Percentiles rank a stretch among this genome's conserved stretches.
phyloP scores from a whole-genome alignment of 257 asterid genomes.

The Solanum clarkiae region DNA sequence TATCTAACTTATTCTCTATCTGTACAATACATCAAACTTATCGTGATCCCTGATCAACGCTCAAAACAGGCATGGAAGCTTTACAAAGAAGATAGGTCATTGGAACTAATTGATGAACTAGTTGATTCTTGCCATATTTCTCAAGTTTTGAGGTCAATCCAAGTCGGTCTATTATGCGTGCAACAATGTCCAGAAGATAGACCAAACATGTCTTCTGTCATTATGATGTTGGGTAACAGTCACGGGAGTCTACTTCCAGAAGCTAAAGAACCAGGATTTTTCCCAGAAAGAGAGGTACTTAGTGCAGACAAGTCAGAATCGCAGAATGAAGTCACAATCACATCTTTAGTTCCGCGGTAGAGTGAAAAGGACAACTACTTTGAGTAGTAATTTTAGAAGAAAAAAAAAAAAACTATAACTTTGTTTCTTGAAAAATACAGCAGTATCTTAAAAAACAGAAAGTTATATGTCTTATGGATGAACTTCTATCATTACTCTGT shows the following conservation, averaged over 20 bases:
- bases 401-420: not conserved
- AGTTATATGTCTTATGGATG: not conserved
- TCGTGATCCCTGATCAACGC: not conserved
- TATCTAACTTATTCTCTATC: not conserved
- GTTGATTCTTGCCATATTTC: not conserved
- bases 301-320: not conserved
- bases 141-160: constrained; percentile 1
- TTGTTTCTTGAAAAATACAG: not conserved
- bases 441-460: not conserved
- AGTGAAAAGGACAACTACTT: not conserved
- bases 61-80: not conserved
- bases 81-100: not conserved
- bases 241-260: not conserved
- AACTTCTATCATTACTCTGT: not conserved
- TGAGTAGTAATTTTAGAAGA: not conserved
- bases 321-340: not conserved
- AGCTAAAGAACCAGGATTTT: constrained; percentile 1
- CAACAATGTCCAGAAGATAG: not conserved
- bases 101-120: not conserved
- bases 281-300: not conserved
- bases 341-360: not conserved
- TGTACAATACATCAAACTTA: not conserved
- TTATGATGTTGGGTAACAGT: not conserved
- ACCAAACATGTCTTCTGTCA: not conserved
- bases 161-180: not conserved